Evolutionary conservation across 2,329 filamentous ascomycete genomes (phyloP), one percentile per base, ranked within the genome.

Genomic region (Aspergillus novofumigatus): DNA sequence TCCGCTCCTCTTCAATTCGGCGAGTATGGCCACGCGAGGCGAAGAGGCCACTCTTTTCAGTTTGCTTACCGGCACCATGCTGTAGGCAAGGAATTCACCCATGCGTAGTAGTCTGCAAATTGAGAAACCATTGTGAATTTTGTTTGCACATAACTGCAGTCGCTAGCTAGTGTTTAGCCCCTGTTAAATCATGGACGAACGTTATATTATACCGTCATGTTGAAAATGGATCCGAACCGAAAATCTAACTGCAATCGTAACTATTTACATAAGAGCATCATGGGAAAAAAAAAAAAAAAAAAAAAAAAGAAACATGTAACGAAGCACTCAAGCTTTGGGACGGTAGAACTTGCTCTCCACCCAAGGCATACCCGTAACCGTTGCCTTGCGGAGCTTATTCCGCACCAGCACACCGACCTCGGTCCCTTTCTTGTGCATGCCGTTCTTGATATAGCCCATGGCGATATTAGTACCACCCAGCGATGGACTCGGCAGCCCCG

Each of bases 401-500:
- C 92, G 81, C 2, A 96, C 87, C 42, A 91, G 73, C 3, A 96
- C 86, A 20, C 86, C 83, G 6, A 96, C 78, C 77, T 93, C 87
- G 1, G 91, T 96, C 10, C 91, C 92, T 32, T 84, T 81, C 82
- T 95, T 95, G 74, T 96, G 91, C 71, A 87, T 77, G 0, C 91
- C 91, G 61, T 90, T 86, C 75, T 86, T 85, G 69, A 97, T 81
- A 71, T 96, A 96, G 0, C 88, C 94, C 94, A 99, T 99, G 56
- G 93, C 92, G 61, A 99, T 93, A 74, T 97, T 97, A 80, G 89
- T 89, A 3, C 77, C 77, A 62, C 87, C 87, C 50, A 97, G 78
- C 0, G 88, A 90, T 2, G 94, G 94, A 70, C 89, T 92, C 0
- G 94, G 94, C 63, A 91, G 90, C 17, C 94, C 94, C 65, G 91